These are phyloP conservation scores for Pleochaeta shiraiana DNA, from an alignment of 2,329 filamentous ascomycete species.

Conservation along the genomic window DNA sequence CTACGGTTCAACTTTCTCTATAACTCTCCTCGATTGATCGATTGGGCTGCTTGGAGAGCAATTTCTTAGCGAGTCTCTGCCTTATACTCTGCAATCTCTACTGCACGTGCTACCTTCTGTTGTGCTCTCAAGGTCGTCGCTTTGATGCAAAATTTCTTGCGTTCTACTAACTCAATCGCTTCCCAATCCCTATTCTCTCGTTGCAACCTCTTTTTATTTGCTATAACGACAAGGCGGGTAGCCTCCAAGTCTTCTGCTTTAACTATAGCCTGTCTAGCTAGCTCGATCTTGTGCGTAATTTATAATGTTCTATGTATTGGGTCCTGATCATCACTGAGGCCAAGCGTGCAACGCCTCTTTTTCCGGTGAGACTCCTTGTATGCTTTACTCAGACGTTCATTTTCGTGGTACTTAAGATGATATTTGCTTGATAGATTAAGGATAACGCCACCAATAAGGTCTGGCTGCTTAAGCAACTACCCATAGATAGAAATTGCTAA, in stretches of 20 bases:
- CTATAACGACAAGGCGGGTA: background rate
- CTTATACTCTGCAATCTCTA: background rate
- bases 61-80: background rate
- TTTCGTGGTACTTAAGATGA: background rate
- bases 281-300: background rate
- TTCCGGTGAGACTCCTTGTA: background rate
- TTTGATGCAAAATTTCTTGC: background rate
- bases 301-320: background rate
- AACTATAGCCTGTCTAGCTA: background rate
- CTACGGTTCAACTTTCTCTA: background rate
- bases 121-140: background rate
- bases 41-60: background rate
- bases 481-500: too few relatives aligned
- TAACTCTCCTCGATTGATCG: background rate
- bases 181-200: background rate
- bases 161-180: background rate
- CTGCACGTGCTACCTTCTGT: background rate
- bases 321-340: background rate
- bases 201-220: background rate
- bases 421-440: background rate
- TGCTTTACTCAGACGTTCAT: background rate
- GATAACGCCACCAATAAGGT: background rate
- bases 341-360: background rate
- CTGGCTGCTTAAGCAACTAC: background rate
- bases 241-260: background rate